Base-by-base conservation (phyloP, 1,284 basidiomycete genomes). In the Fomitopsis betulina region DNA sequence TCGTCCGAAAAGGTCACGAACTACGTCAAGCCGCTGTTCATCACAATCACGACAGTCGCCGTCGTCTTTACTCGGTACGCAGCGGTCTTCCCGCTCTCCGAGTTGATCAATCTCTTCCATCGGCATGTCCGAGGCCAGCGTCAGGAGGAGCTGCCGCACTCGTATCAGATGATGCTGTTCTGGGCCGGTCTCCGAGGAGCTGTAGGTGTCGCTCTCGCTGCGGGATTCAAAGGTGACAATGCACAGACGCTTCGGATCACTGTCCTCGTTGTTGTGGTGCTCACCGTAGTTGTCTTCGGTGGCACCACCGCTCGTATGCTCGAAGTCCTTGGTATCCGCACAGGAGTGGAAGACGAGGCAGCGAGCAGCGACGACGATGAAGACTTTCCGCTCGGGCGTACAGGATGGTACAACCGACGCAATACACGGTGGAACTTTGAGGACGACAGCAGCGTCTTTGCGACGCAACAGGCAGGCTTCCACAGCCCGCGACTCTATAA, bases 131-230 rank as follows among this genome's bases (percentile, higher is more conserved):
- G 94, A 1, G 93, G 93, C 1, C 92, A 94, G 66, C 82, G 93
- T 37, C 75, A 81, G 32, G 94, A 96, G 64, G 94, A 96, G 67
- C 77, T 97, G 4, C 94, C 95, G 0, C 94, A 97, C 71, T 94
- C 93, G 17, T 96, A 97, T 67, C 94, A 96, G 68, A 95, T 96
- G 93, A 95, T 97, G 96, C 77, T 99, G 21, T 99, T 99, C 76
- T 99, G 96, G 97, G 96, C 96, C 0, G 97, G 97, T 8, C 77
- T 99, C 54, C 83, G 96, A 35, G 96, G 96, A 56, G 96, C 96
- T 0, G 96, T 98, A 39, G 96, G 97, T 25, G 97, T 99, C 25
- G 96, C 96, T 3, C 84, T 99, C 15, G 96, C 96, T 2, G 92
- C 94, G 2, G 96, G 96, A 8, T 97, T 99, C 79, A 88, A 89